Conservation (phyloP, 257 asterid genomes). For the Galeopsis tetrahit region DNA sequence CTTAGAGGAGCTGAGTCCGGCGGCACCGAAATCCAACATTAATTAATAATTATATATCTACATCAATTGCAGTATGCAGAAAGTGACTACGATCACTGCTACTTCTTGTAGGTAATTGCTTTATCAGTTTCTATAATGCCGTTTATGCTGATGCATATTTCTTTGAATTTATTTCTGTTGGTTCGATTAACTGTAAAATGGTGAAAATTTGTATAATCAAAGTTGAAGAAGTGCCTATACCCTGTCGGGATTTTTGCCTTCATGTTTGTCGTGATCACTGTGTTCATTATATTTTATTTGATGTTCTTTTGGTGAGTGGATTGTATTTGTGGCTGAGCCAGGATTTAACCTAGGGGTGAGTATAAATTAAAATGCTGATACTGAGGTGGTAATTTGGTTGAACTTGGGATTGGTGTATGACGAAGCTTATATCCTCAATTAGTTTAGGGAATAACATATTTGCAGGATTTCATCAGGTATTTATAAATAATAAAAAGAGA, state of each 20-base stretch:
- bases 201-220: background rate
- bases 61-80: background rate
- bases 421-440: slow-evolving; percentile 15
- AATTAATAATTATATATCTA: background rate
- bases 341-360: background rate
- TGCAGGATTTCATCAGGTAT: background rate
- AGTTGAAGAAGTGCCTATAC: slow-evolving; percentile 16
- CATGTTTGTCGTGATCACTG: background rate
- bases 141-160: background rate
- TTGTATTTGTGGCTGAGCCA: slow-evolving; percentile 13
- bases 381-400: slow-evolving; percentile 3
- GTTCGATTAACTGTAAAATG: slow-evolving; percentile 9
- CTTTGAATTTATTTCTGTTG: background rate
- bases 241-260: background rate
- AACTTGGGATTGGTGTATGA: background rate
- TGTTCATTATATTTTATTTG: background rate
- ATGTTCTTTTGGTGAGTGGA: background rate
- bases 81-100: background rate
- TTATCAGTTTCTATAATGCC: background rate
- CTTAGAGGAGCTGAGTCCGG: too few species aligned
- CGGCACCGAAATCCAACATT: too few species aligned
- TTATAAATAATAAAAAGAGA: too few species aligned
- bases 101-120: background rate
- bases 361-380: background rate
- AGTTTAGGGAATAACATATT: background rate